Conservation (phyloP, 805 yeast genomes). For the Debaryomyces castellii region DNA sequence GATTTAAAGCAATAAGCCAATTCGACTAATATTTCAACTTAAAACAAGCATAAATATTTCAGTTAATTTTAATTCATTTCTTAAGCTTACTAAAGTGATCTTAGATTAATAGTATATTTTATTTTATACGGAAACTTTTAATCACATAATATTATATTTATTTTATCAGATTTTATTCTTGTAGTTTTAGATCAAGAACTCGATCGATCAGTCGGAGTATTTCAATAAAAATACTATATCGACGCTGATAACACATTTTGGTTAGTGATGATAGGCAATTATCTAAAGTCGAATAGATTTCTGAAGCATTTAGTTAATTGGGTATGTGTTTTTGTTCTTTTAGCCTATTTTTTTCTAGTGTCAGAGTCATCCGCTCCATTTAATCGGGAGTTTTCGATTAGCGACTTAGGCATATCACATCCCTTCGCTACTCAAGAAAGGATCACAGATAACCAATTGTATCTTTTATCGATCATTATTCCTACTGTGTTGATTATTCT, state of each 20-base stretch:
- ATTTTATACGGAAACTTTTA: too few species aligned
- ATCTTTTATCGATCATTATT: conserved; percentile 23
- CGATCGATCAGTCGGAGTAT: background rate
- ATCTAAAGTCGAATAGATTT: background rate
- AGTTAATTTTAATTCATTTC: background rate
- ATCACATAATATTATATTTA: too few species aligned
- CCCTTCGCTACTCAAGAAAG: conserved; percentile 30
- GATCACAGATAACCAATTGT: conserved; percentile 30
- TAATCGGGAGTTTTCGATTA: conserved; percentile 25
- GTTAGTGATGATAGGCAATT: background rate
- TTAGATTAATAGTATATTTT: too few species aligned
- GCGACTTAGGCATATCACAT: conserved; percentile 28
- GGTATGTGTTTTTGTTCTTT: conserved; percentile 18
- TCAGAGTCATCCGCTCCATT: conserved; percentile 27
- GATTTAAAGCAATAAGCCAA: conserved; percentile 25
- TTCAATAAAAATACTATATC: too few species aligned
- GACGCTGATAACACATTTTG: background rate
- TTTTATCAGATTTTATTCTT: too few species aligned
- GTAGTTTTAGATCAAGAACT: background rate
- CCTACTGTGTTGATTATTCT: conserved; percentile 23
- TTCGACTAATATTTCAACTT: too few species aligned
- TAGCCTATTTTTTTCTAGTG: conserved; percentile 15
- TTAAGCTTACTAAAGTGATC: too few species aligned
- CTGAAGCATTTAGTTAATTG: conserved; percentile 18
- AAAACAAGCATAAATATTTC: too few species aligned